Base-by-base conservation (phyloP, 192 early-diverging fungal species). In the Linnemannia schmuckeri region DNA sequence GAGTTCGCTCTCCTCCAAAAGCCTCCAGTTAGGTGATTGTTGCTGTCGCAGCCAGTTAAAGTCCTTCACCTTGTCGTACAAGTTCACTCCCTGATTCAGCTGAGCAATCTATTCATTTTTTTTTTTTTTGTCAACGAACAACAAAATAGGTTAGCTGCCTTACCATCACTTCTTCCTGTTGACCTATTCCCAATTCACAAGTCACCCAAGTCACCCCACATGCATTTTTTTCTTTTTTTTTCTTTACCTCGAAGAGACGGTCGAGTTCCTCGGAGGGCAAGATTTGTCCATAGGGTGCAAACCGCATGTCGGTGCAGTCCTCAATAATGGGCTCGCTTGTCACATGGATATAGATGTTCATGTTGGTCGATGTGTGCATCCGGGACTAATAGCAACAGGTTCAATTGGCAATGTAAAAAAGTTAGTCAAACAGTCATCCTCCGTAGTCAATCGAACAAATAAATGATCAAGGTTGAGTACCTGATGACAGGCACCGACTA, bases 11-110 rank as follows among this genome's bases (percentile, higher is more conserved):
- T 35, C 33, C 6, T 89, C 83, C 80, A 94, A 73, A 4, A 94
- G 9, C 44, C 81, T 49, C 96, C 96, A 97, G 87, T 97, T 94
- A 22, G 96, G 96, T 42, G 94, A 95, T 10, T 91, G 92, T 79
- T 94, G 93, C 63, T 96, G 91, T 55, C 89, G 91, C 37, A 97
- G 88, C 97, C 97, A 98, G 87, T 97, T 97, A 79, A 98, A 98
- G 78, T 98, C 97, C 78, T 98, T 95, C 20, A 97, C 95, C 27
- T 86, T 79, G 73, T 91, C 88, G 83, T 89, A 95, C 66, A 89
- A 88, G 80, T 91, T 94, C 22, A 82, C 82, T 24, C 63, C 77
- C 13, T 52, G 76, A 46, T 89, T 79, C 54, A 90, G 44, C 49
- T 89, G 83, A 17, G 80, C 79, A 10, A 49, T 63, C 86, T 88